Base-by-base conservation (phyloP, 495 filamentous ascomycete species). In the Penicillium robsamsonii region DNA sequence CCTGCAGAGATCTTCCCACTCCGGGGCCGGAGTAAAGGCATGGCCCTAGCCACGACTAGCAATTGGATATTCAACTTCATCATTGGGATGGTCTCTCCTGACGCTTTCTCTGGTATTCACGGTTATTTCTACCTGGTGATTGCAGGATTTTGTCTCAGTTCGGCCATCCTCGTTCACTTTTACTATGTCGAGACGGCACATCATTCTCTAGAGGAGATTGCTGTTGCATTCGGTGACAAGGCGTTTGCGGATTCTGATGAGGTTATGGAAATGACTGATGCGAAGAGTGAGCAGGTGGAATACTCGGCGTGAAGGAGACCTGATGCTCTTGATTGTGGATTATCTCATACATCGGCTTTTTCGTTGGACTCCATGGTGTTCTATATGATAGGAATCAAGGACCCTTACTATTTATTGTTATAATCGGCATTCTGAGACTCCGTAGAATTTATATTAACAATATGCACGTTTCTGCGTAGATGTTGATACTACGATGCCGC, bases 31-130 rank as follows among this genome's bases (percentile, higher is more conserved):
- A 84, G 84, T 11, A 81, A 82, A 22, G 81, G 77, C 31, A 88
- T 89, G 82, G 85, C 83, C 11, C 57, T 89, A 11, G 84, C 85
- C 5, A 91, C 89, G 0, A 81, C 84, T 5, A 80, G 79, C 38
- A 92, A 91, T 67, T 92, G 89, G 89, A 72, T 84, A 45, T 91
- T 84, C 81, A 92, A 91, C 64, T 92, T 90, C 70, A 64, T 90
- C 49, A 81, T 91, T 47, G 80, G 82, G 2, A 87, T 89, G 75
- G 84, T 89, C 60, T 87, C 87, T 0, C 87, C 87, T 0, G 81
- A 85, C 62, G 86, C 86, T 46, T 83, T 81, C 13, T 62, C 70
- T 0, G 79, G 76, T 13, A 90, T 91, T 57, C 73, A 79, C 24
- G 89, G 81, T 66, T 68, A 73, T 12, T 89, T 87, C 69, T 87